Percentiles rank a stretch among this genome's conserved stretches.
Evolutionary conservation across 2,329 filamentous ascomycete species (phyloP).

Genomic region (Chrysosporium keratinophilum): DNA sequence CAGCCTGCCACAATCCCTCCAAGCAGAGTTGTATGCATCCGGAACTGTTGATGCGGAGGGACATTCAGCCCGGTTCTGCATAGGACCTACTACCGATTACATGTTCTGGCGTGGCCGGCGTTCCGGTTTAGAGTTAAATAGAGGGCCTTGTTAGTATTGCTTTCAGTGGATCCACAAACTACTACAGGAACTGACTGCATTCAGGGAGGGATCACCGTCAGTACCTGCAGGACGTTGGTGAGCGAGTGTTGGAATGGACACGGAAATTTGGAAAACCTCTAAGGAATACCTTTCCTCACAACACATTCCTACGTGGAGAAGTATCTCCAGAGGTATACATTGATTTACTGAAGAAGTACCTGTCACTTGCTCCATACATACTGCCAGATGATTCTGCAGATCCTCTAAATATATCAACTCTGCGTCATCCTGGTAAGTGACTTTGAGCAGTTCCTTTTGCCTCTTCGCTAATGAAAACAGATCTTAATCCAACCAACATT

Average conservation of each 20-base stretch:
- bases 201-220: slow-evolving; percentile 10
- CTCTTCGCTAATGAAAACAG: too few species aligned
- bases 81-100: slow-evolving; percentile 20
- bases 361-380: slow-evolving; percentile 12
- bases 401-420: slow-evolving; percentile 8
- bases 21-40: slow-evolving; percentile 16
- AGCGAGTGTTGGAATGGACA: slow-evolving; percentile 14
- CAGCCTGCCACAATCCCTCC: slow-evolving; percentile 14
- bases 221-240: slow-evolving; percentile 11
- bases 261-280: slow-evolving; percentile 13
- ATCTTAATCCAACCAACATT: slow-evolving; percentile 21
- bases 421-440: slow-evolving; percentile 16
- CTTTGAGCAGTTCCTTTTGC: background rate
- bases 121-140: slow-evolving; percentile 16
- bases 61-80: slow-evolving; percentile 13
- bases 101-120: slow-evolving; percentile 24
- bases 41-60: slow-evolving; percentile 11
- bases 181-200: too few species aligned
- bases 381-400: background rate
- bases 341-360: slow-evolving; percentile 11
- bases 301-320: background rate
- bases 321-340: slow-evolving; percentile 11
- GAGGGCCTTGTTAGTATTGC: slow-evolving; percentile 21
- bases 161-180: too few species aligned
- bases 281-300: slow-evolving; percentile 11